Conservation (phyloP, 768 basidiomycete species). For the Lepiota brunneoincarnata region DNA sequence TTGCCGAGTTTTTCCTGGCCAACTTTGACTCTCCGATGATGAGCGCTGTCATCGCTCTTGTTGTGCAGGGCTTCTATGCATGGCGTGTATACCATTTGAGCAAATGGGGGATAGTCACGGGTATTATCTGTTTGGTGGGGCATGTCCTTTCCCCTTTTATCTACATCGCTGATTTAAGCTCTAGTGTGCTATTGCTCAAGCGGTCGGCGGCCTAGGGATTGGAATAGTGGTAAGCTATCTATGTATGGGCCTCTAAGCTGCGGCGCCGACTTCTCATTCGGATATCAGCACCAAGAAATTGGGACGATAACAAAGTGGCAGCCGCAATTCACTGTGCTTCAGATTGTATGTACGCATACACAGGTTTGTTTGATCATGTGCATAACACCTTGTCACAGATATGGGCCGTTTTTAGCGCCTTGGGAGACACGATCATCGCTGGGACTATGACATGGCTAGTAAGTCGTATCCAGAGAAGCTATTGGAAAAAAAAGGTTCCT, state of each 20-base stretch:
- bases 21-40: slow-evolving; percentile 4
- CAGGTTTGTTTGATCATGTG: too few species aligned
- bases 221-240: slow-evolving; percentile 4
- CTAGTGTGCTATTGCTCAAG: background rate
- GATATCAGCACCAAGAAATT: background rate
- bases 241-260: background rate
- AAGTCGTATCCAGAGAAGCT: too few species aligned
- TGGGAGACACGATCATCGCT: too few species aligned
- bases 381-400: too few species aligned
- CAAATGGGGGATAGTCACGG: background rate
- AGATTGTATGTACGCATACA: background rate
- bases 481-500: background rate
- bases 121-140: background rate
- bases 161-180: background rate
- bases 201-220: background rate
- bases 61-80: background rate
- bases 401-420: too few species aligned
- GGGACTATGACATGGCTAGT: too few species aligned
- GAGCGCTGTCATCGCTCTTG: background rate
- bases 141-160: background rate
- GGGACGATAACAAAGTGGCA: slow-evolving; percentile 3
- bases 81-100: slow-evolving; percentile 10
- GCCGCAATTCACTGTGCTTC: background rate
- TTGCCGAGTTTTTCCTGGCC: slow-evolving; percentile 4
- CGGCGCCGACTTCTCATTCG: background rate